Evolutionary conservation across 805 yeast species (phyloP).

Genomic region (Yarrowia deformans): DNA sequence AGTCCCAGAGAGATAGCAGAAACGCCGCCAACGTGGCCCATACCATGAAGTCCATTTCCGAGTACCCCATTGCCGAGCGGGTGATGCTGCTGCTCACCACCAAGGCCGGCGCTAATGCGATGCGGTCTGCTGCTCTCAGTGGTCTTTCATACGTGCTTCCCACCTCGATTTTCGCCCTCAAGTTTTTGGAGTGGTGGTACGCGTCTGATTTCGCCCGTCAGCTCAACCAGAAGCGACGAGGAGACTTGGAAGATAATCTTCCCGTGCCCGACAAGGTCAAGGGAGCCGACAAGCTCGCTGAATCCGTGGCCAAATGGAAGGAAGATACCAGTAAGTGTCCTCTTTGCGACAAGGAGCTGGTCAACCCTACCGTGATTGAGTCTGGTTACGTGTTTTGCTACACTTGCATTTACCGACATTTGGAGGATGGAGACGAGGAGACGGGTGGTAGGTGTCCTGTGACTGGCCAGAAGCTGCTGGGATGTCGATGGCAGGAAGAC

Average conservation of each 20-base stretch:
- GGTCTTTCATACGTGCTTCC: constrained; percentile 64
- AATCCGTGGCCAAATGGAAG: constrained; percentile 47
- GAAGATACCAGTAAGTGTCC: constrained; percentile 48
- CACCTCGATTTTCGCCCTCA: constrained; percentile 76
- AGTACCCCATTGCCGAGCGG: constrained; percentile 38
- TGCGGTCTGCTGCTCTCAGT: constrained; percentile 43
- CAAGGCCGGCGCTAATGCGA: constrained; percentile 49
- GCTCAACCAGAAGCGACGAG: constrained; percentile 55
- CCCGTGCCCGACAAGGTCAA: constrained; percentile 43
- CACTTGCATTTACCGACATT: constrained; percentile 75
- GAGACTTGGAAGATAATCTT: constrained; percentile 44
- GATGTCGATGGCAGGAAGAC: constrained; percentile 69
- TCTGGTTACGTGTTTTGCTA: constrained; percentile 93
- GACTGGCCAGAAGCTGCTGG: constrained; percentile 73
- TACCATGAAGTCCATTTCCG: constrained; percentile 36
- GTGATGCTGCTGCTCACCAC: constrained; percentile 42
- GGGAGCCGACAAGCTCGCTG: constrained; percentile 40
- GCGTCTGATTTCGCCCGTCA: constrained; percentile 73
- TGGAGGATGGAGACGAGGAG: constrained; percentile 57
- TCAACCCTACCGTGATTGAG: constrained; percentile 85
- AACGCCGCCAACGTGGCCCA: constrained; percentile 35
- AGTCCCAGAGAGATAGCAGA: constrained; percentile 44
- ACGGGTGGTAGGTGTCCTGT: constrained; percentile 83
- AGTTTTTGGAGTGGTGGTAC: constrained; percentile 94
- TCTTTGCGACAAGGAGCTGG: constrained; percentile 67